These are phyloP conservation scores for Dendrobium huoshanense DNA, from an alignment of 106 monocot genomes.

Conservation along the genomic window DNA sequence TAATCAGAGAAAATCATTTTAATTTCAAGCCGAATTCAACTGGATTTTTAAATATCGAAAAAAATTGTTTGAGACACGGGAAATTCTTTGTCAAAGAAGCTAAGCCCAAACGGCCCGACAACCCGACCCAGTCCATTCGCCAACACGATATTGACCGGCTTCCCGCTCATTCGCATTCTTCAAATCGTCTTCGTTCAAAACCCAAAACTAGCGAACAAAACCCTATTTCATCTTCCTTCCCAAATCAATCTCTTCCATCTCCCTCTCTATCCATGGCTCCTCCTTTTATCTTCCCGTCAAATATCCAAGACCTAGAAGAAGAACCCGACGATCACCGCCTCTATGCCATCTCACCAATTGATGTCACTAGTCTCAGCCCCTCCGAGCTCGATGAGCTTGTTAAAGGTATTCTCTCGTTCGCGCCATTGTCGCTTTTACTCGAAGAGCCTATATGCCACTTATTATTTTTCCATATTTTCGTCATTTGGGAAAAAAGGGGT, in stretches of 20 bases:
- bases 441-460: neutral
- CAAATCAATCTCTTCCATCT: neutral
- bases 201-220: neutral
- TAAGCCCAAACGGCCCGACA: too few species aligned
- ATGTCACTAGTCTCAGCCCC: constrained; percentile 43
- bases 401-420: constrained; percentile 32
- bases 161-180: neutral
- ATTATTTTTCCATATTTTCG: neutral
- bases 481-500: constrained; percentile 29
- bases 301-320: constrained; percentile 53
- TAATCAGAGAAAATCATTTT: too few species aligned
- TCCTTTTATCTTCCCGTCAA: constrained; percentile 67
- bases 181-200: neutral
- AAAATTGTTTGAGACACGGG: too few species aligned
- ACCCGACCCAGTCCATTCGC: too few species aligned
- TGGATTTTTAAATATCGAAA: too few species aligned
- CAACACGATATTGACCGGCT: neutral
- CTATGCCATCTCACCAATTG: constrained; percentile 27
- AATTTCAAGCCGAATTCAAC: too few species aligned
- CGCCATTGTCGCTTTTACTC: neutral
- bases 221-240: neutral
- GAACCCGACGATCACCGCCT: constrained; percentile 32
- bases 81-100: too few species aligned
- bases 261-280: constrained; percentile 25
- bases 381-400: constrained; percentile 78